phyloP scores from a whole-genome alignment of 2,329 filamentous ascomycete genomes.

The Calonectria henricotiae region DNA sequence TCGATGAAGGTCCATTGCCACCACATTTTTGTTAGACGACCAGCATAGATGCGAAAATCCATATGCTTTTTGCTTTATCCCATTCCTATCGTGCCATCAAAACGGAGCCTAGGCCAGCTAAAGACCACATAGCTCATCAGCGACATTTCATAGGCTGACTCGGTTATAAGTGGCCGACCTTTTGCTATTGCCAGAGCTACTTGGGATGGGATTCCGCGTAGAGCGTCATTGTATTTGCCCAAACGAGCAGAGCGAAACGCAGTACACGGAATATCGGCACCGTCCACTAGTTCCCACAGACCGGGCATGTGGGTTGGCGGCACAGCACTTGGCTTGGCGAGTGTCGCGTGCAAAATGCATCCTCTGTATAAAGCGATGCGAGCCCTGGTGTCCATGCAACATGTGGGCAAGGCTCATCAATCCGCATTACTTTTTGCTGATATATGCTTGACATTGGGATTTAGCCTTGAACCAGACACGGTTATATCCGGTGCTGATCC shows the following conservation, averaged over 20 bases:
- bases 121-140: constrained; percentile 10
- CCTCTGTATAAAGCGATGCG: constrained; percentile 23
- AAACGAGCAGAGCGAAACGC: background rate
- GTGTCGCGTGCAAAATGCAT: constrained; percentile 27
- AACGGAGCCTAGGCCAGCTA: constrained; percentile 16
- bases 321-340: background rate
- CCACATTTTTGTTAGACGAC: background rate
- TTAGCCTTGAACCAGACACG: background rate
- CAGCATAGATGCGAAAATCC: background rate
- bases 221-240: constrained; percentile 19
- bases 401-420: background rate
- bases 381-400: background rate
- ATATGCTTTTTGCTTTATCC: constrained; percentile 11
- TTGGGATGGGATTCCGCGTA: background rate
- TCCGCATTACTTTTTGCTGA: constrained; percentile 15
- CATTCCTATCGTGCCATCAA: constrained; percentile 8
- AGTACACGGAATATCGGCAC: constrained; percentile 30
- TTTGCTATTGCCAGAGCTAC: background rate
- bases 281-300: background rate
- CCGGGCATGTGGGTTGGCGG: constrained; percentile 9
- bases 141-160: constrained; percentile 27
- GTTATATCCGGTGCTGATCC: constrained; percentile 10
- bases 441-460: constrained; percentile 21
- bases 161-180: constrained; percentile 21
- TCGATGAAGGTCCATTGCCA: background rate